Evolutionary conservation across 2,329 filamentous ascomycete species (phyloP), one percentile per base, ranked within the genome.

Genomic region (Neopestalotiopsis sp.): DNA sequence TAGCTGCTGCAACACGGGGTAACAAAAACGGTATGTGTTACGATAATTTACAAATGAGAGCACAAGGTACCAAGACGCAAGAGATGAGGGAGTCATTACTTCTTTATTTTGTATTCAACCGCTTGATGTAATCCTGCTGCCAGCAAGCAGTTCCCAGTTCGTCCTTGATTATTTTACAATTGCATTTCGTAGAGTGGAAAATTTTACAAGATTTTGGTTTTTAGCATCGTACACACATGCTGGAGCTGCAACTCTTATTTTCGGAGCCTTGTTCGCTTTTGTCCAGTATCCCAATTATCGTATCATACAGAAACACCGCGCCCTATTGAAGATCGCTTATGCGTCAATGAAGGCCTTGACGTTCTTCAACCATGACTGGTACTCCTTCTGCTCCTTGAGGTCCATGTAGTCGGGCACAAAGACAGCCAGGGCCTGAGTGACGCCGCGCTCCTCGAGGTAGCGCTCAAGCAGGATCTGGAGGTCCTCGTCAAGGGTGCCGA

Each of bases 361-460:
- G 79, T 92, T 93, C 81, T 90, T 88, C 81, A 99, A 85, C 96
- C 97, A 99, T 73, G 88, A 85, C 71, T 97, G 85, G 82, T 99
- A 99, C 88, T 99, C 96, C 84, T 91, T 92, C 89, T 98, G 95
- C 89, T 99, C 96, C 91, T 99, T 99, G 83, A 93, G 90, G 80
- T 98, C 94, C 78, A 98, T 95, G 84, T 97, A 99, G 81, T 98
- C 95, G 49, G 95, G 94, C 59, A 97, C 91, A 82, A 98, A 98
- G 74, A 95, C 84, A 67, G 95, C 95, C 75, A 99, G 88, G 69
- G 91, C 89, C 75, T 92, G 91, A 77, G 95, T 94, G 82, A 99
- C 90, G 72, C 95, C 96, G 75, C 96, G 90, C 88, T 98, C 96
- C 82, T 97, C 94, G 72, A 99, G 89, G 85, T 95, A 99, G 75